phyloP scores from a whole-genome alignment of 164 flowering plant genomes.

The Annona squamosa region DNA sequence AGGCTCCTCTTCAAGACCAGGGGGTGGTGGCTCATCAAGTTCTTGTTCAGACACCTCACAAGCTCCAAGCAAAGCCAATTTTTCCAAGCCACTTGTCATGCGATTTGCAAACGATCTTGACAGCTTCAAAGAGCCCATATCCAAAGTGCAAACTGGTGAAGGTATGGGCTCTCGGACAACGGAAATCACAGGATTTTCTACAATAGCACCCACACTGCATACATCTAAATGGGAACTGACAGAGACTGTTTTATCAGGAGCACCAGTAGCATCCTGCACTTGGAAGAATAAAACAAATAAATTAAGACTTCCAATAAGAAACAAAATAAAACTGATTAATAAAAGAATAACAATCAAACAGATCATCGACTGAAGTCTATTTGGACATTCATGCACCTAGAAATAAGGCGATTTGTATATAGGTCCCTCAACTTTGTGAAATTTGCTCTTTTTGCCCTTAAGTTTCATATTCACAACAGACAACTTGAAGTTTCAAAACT shows the following conservation, averaged over 20 bases:
- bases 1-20: slow-evolving; percentile 43
- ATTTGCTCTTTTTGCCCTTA: too few species aligned
- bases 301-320: background rate
- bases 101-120: slow-evolving; percentile 12
- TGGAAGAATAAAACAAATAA: background rate
- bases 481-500: too few species aligned
- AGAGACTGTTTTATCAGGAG: slow-evolving; percentile 6
- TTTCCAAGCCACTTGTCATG: slow-evolving; percentile 35
- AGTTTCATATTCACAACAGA: too few species aligned
- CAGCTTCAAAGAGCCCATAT: slow-evolving; percentile 5
- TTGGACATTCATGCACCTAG: too few species aligned
- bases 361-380: too few species aligned
- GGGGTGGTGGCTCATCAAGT: slow-evolving; percentile 43
- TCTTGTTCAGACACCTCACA: slow-evolving; percentile 22
- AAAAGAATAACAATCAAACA: background rate
- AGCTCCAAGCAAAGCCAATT: slow-evolving; percentile 26
- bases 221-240: slow-evolving; percentile 5
- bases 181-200: slow-evolving; percentile 13
- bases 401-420: too few species aligned
- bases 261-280: slow-evolving; percentile 28
- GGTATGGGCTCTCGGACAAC: slow-evolving; percentile 14
- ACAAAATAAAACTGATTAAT: background rate
- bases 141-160: slow-evolving; percentile 2
- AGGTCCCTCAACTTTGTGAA: too few species aligned
- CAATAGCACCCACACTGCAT: slow-evolving; percentile 8